Conservation (phyloP, 768 basidiomycete species). For the Mycena maculata region DNA sequence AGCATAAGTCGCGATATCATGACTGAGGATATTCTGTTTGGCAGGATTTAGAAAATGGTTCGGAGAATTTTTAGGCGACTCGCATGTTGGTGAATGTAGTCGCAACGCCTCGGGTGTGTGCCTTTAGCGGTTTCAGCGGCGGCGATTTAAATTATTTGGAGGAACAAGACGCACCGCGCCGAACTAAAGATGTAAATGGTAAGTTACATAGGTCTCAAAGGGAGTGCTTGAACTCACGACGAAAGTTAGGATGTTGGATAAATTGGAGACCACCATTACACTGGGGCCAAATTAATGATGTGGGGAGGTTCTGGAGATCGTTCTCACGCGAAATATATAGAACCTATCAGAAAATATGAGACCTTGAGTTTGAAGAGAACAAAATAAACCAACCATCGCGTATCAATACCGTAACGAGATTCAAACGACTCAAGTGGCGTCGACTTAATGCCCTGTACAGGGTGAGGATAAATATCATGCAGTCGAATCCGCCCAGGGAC, state of each 20-base stretch:
- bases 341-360: no score
- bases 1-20: constrained; percentile 32
- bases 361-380: not conserved
- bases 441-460: constrained; percentile 12
- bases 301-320: not conserved
- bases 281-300: not conserved
- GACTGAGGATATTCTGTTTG: constrained; percentile 18
- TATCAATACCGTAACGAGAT: constrained; percentile 13
- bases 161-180: constrained; percentile 6
- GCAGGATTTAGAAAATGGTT: not conserved
- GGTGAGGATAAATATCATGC: constrained; percentile 27
- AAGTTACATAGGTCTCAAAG: not conserved
- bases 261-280: constrained; percentile 20
- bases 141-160: not conserved
- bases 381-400: constrained; percentile 23
- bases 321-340: constrained; percentile 26
- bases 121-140: not conserved
- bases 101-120: constrained; percentile 17
- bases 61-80: not conserved
- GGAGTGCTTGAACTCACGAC: constrained; percentile 1
- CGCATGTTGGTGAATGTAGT: constrained; percentile 27
- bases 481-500: constrained; percentile 19
- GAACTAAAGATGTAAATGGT: not conserved
- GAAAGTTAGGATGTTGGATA: constrained; percentile 27
- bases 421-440: not conserved